Base-by-base conservation (phyloP, 2,329 filamentous ascomycete genomes). In the Beauveria brongniartii region DNA sequence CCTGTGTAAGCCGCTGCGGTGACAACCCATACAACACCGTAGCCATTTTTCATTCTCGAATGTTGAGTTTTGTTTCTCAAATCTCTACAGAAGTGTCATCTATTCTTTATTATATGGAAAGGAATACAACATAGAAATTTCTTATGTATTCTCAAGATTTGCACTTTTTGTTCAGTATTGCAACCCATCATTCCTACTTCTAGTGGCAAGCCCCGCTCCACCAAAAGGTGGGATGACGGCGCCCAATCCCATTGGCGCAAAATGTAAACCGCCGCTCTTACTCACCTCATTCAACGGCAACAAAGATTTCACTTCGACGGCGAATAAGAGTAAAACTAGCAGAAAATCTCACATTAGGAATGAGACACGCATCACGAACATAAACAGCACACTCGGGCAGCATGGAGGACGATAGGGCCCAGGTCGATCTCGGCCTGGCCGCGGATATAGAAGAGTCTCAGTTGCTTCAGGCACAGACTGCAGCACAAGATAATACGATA, bases 361-460 rank as follows among this genome's bases (percentile, higher is more conserved):
- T n/a, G 22, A 28, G 12, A 48, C 5, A 18, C 14, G 5, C 1
- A 2, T 24, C 10, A 6, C 3, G 24, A 24, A n/a, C 7, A 48
- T 26, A 26, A n/a, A 5, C 6, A 46, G 24, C 16, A 40, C 16
- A 48, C 10, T 24, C 14, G 3, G 7, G 24, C 5, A 18, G 28
- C 28, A 93, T 93, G 90, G 90, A 93, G 71, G 85, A 90, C 67
- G 90, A 93, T 70, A 79, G 90, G 66, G 84, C 82, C 37, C 79
- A 85, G 63, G 82, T 86, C 37, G 88, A 92, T 68, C 75, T 93
- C 30, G 89, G 89, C 62, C 80, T 89, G 47, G 86, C 85, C 14
- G 81, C 83, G 56, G 84, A 89, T 65, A 84, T 88, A 46, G 86
- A 87, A 64, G 80, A 77, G 63, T 68, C 72, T 18, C 74, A 76